These are phyloP conservation scores for Pichia phayaonensis DNA, from an alignment of 805 yeast genomes.

Conservation along the genomic window DNA sequence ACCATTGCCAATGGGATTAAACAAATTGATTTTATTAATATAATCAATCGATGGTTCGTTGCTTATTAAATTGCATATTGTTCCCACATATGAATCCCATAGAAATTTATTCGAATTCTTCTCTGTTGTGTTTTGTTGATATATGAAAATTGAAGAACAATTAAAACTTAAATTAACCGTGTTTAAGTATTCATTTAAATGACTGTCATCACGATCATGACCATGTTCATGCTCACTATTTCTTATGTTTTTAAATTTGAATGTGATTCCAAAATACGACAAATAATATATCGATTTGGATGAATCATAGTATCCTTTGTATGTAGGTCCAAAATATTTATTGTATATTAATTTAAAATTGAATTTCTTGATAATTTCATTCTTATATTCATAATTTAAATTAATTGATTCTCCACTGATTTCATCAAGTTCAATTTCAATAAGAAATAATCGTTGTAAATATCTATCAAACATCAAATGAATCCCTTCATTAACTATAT, in stretches of 20 bases:
- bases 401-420: conserved; percentile 9
- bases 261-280: conserved; percentile 51
- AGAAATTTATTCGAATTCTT: neutral
- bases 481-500: conserved; percentile 16
- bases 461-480: conserved; percentile 22
- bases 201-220: conserved; percentile 6
- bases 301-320: conserved; percentile 38
- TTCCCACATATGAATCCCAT: neutral
- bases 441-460: conserved; percentile 21
- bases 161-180: conserved; percentile 27
- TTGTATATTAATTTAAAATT: conserved; percentile 42
- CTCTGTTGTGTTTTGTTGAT: conserved; percentile 28
- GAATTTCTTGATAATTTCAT: conserved; percentile 17
- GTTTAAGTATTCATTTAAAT: conserved; percentile 19
- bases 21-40: neutral
- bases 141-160: conserved; percentile 35
- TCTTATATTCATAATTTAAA: conserved; percentile 15
- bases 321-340: conserved; percentile 55
- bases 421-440: conserved; percentile 19
- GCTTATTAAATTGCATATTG: neutral
- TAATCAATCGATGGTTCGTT: neutral
- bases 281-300: conserved; percentile 31
- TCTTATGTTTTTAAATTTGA: conserved; percentile 32
- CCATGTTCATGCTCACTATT: neutral
- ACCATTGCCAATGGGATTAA: neutral